Base-by-base conservation (phyloP, 2,329 filamentous ascomycete species). In the Botryotinia globosa region DNA sequence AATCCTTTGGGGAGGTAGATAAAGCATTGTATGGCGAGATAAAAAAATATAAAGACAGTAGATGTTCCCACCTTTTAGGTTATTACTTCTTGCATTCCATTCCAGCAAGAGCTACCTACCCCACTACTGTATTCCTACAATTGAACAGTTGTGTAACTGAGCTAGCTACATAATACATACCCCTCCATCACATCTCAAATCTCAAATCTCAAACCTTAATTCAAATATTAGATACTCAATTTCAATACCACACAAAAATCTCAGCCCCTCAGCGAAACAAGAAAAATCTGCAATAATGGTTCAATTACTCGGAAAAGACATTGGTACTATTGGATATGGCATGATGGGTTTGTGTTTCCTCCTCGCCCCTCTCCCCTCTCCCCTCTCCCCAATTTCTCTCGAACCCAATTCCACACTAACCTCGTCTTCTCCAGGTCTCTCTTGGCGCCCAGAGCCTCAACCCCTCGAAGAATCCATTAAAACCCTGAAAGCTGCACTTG, bases 401-500 rank as follows among this genome's bases (percentile, higher is more conserved):
- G 1, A 39, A 7, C n/a, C 22, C 39, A 32, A 45, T 29, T 44
- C 14, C 32, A 8, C 45, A 61, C 64, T 72, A 67, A 73, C 37
- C 62, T 54, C 62, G n/a, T 10, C 44, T 37, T 56, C 51, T 32
- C 45, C 37, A 77, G 80, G 81, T 58, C 76, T 82, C 58, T 82
- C 81, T 39, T 81, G 79, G 80, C 77, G 80, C 9, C 72, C 74
- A 32, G 39, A 75, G 1, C 76, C 76, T 25, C 80, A 81, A 16
- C 79, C 85, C 3, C 78, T 85, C 22, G 84, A 87, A 48, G 81
- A 87, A 74, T 82, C 85, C 54, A 85, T 90, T 74, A 85, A 85
- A 61, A 85, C 87, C 18, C 83, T 92, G 81, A 86, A 86, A 76
- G 84, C 86, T 29, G 83, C 88, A 9, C 79, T 90, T 20, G 75